These are phyloP conservation scores for Lojkania enalia DNA, from an alignment of 2,329 filamentous ascomycete species.

Conservation along the genomic window DNA sequence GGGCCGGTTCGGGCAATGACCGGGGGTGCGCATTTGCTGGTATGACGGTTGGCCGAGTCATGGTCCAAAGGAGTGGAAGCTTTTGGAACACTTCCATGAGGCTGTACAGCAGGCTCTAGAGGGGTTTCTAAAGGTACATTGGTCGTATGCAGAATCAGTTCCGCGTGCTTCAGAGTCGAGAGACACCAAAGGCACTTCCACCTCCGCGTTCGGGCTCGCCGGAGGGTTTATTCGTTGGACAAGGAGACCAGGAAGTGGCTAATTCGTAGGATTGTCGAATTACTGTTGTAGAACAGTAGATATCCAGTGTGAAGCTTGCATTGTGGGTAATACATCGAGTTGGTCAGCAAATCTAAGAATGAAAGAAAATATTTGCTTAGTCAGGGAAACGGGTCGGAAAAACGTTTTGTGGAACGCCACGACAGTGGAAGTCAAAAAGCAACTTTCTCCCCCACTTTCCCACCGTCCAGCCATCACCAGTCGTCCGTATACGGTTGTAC, in stretches of 20 bases:
- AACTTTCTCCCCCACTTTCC: no score
- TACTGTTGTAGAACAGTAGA: not conserved
- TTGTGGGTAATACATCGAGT: not conserved
- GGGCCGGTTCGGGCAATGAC: slow-evolving; percentile 22
- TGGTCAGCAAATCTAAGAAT: not conserved
- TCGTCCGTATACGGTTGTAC: no score
- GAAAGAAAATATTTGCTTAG: not conserved
- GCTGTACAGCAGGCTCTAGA: slow-evolving; percentile 12
- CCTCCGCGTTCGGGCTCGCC: not conserved
- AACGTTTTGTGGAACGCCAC: no score
- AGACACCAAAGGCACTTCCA: not conserved
- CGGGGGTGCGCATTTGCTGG: slow-evolving; percentile 21
- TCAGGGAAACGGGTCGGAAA: no score
- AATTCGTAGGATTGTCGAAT: not conserved
- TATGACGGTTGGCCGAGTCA: slow-evolving; percentile 26
- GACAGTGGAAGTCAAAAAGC: no score
- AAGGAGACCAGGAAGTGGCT: not conserved
- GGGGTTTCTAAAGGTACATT: slow-evolving; percentile 16
- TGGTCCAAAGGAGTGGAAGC: slow-evolving; percentile 24
- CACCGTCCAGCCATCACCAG: no score
- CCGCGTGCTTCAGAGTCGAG: slow-evolving; percentile 18
- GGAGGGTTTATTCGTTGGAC: slow-evolving; percentile 1
- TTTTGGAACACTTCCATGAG: slow-evolving; percentile 30
- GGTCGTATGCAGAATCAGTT: slow-evolving; percentile 20
- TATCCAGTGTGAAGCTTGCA: not conserved